A percentile compares a stretch with the other conserved stretches of the same genome.
phyloP scores from a whole-genome alignment of 495 filamentous ascomycete species.

The Glarea lozoyensis region DNA sequence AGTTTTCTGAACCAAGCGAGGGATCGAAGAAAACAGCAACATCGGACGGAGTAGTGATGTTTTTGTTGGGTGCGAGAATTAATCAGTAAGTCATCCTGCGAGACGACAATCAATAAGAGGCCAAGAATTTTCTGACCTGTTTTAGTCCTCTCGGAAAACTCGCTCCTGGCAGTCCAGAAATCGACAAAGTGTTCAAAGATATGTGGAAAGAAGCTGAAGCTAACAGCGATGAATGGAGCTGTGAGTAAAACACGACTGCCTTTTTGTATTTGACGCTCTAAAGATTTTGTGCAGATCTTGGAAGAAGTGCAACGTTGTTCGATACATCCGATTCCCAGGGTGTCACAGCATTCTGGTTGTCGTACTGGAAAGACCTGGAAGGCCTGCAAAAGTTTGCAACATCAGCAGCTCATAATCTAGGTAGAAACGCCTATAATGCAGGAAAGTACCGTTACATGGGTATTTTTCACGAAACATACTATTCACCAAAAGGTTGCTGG shows the following conservation, averaged over 20 bases:
- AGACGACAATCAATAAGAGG: too few relatives aligned
- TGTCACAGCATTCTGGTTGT: not conserved
- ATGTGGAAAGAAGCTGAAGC: slow-evolving; percentile 1
- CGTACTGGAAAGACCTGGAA: not conserved
- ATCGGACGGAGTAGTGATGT: not conserved
- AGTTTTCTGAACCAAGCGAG: too few relatives aligned
- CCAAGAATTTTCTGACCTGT: not conserved
- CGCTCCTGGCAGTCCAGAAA: not conserved
- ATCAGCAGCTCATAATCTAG: not conserved
- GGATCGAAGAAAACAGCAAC: not conserved
- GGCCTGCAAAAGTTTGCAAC: not conserved
- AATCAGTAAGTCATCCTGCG: not conserved
- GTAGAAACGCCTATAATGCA: too few relatives aligned
- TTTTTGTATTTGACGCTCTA: not conserved
- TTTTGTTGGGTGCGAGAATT: not conserved
- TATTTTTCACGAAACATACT: not conserved
- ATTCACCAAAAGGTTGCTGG: not conserved
- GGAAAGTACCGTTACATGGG: too few relatives aligned
- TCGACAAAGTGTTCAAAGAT: slow-evolving; percentile 1
- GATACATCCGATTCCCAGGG: not conserved
- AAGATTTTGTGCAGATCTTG: not conserved
- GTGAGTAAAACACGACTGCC: not conserved
- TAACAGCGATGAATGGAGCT: not conserved
- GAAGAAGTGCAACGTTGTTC: not conserved
- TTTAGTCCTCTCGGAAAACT: not conserved